Conservation (phyloP, 306 rosid genomes). For the Datisca glomerata region DNA sequence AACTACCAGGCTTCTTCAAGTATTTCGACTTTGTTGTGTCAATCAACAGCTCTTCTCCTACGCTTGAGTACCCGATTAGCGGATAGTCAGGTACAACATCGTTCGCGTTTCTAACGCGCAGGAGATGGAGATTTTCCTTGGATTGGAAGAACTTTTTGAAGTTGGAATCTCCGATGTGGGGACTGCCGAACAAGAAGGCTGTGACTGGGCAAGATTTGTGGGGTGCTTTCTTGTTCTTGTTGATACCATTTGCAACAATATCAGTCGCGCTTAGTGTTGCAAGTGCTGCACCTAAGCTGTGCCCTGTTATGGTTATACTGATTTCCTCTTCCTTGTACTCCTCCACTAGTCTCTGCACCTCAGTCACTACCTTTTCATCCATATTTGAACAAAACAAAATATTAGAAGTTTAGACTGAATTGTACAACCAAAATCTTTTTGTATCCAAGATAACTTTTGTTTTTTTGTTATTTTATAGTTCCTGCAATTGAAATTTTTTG, state of each 20-base stretch:
- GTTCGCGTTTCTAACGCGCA: slow-evolving; percentile 24
- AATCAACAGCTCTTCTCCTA: slow-evolving; percentile 43
- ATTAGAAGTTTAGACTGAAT: too few relatives aligned
- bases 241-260: slow-evolving; percentile 30
- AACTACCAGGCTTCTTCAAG: slow-evolving; percentile 52
- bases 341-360: slow-evolving; percentile 51
- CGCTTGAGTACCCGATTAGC: slow-evolving; percentile 24
- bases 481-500: too few relatives aligned
- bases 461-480: too few relatives aligned
- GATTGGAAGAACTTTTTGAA: slow-evolving; percentile 17
- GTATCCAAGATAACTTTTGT: too few relatives aligned
- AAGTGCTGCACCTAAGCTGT: slow-evolving; percentile 83
- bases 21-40: slow-evolving; percentile 33
- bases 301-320: slow-evolving; percentile 76
- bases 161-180: slow-evolving; percentile 34
- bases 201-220: slow-evolving; percentile 43
- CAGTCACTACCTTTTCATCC: slow-evolving; percentile 44
- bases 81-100: slow-evolving; percentile 51
- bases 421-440: too few relatives aligned
- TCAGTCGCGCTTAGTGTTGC: slow-evolving; percentile 55
- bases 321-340: slow-evolving; percentile 54
- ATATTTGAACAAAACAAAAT: too few relatives aligned
- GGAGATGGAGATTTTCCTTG: slow-evolving; percentile 20
- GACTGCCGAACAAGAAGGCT: slow-evolving; percentile 36
- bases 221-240: slow-evolving; percentile 22